Evolutionary conservation across 2,329 filamentous ascomycete genomes (phyloP).

Genomic region (Whalleya microplaca): DNA sequence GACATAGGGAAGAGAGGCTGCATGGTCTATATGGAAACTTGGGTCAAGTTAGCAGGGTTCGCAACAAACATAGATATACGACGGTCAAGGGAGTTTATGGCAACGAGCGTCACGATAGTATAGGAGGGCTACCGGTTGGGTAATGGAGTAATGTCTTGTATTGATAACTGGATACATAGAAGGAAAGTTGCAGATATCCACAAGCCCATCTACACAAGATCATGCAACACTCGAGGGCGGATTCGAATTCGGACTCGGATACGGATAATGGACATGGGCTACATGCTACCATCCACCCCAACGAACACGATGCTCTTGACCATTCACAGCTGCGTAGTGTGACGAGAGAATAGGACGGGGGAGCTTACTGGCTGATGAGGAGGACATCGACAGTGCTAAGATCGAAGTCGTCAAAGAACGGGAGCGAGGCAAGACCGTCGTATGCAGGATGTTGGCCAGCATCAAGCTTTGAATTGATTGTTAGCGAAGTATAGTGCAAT

Average conservation of each 20-base stretch:
- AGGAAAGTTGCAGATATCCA: slow-evolving; percentile 19
- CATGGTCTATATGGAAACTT: slow-evolving; percentile 98
- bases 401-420: slow-evolving; percentile 98
- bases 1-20: slow-evolving; percentile 97
- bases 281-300: slow-evolving; percentile 17
- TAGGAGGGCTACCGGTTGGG: slow-evolving; percentile 33
- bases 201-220: slow-evolving; percentile 4
- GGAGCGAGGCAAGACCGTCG: slow-evolving; percentile 88
- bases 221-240: slow-evolving; percentile 1
- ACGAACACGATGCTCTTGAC: slow-evolving; percentile 30
- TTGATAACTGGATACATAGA: slow-evolving; percentile 46
- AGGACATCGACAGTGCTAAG: slow-evolving; percentile 96
- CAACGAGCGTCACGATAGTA: slow-evolving; percentile 29
- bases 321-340: slow-evolving; percentile 16
- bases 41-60: slow-evolving; percentile 20
- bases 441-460: slow-evolving; percentile 97
- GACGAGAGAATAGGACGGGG: slow-evolving; percentile 16
- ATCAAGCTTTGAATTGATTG: slow-evolving; percentile 69
- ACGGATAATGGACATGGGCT: slow-evolving; percentile 4
- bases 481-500: slow-evolving; percentile 14
- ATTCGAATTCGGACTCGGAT: slow-evolving; percentile 1
- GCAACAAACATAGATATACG: slow-evolving; percentile 3
- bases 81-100: slow-evolving; percentile 5
- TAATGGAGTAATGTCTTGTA: slow-evolving; percentile 45
- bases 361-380: slow-evolving; percentile 96